Percentiles rank a stretch among this genome's conserved stretches.
phyloP scores from a whole-genome alignment of 345 rosid genomes.

The Gossypium raimondii region DNA sequence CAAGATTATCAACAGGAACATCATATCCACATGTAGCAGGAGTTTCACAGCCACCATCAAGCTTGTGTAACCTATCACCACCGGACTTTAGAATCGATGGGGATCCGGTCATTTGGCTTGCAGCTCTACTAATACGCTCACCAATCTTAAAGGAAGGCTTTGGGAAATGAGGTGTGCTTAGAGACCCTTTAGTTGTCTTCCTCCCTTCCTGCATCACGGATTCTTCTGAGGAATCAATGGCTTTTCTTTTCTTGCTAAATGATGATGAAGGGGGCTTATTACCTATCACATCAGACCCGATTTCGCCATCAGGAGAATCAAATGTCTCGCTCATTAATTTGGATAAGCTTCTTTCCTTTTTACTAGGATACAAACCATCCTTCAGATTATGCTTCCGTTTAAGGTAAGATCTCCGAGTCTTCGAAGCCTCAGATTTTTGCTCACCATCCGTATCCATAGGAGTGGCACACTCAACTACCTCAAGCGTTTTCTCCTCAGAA shows the following conservation, averaged over 20 bases:
- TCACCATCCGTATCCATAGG: conserved; percentile 23
- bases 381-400: conserved; percentile 69
- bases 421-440: conserved; percentile 20
- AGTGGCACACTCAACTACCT: conserved; percentile 13
- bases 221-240: conserved; percentile 46
- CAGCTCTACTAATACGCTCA: conserved; percentile 84
- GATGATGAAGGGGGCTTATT: conserved; percentile 36
- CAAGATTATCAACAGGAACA: conserved; percentile 27
- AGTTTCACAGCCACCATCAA: conserved; percentile 23
- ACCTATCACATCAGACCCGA: conserved; percentile 37
- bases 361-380: conserved; percentile 38
- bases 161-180: conserved; percentile 24
- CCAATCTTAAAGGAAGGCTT: conserved; percentile 90
- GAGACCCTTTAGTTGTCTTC: conserved; percentile 60
- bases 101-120: conserved; percentile 86
- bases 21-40: conserved; percentile 39
- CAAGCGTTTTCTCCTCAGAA: conserved; percentile 24
- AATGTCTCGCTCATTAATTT: conserved; percentile 46
- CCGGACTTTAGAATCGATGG: conserved; percentile 51
- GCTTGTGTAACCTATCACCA: conserved; percentile 36
- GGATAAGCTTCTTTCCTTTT: conserved; percentile 48
- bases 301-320: conserved; percentile 45
- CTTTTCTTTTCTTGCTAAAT: conserved; percentile 52
- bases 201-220: conserved; percentile 38
- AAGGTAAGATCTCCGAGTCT: conserved; percentile 32